Evolutionary conservation across 2,329 filamentous ascomycete genomes (phyloP).

Genomic region (Leptographium wingfieldii): DNA sequence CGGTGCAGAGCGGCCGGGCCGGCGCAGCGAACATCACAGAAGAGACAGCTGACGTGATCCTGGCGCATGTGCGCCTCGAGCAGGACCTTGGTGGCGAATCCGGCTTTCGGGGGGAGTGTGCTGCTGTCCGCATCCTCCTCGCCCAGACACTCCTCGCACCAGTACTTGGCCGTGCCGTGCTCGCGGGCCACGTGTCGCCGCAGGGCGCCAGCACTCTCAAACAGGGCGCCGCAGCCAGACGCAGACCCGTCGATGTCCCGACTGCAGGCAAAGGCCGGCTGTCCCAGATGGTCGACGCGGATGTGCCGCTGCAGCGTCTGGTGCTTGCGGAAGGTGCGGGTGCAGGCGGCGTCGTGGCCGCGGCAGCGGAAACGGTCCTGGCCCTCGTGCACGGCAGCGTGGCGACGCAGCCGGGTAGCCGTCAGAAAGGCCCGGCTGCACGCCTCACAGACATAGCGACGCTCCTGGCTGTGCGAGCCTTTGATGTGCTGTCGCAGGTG

Average conservation of each 20-base stretch:
- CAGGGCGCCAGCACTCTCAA: conserved; percentile 60
- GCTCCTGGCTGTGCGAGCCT: conserved; percentile 61
- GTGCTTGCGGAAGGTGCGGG: conserved; percentile 73
- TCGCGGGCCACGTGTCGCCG: conserved; percentile 57
- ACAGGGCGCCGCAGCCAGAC: conserved; percentile 48
- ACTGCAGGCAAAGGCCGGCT: conserved; percentile 59
- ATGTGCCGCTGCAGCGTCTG: conserved; percentile 77
- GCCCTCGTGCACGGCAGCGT: conserved; percentile 66
- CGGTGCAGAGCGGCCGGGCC: conserved; percentile 56
- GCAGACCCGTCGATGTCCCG: conserved; percentile 21
- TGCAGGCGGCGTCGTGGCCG: conserved; percentile 54
- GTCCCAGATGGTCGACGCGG: conserved; percentile 57
- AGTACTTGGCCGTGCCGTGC: conserved; percentile 60
- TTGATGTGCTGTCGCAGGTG: conserved; percentile 80
- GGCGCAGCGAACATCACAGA: conserved; percentile 58
- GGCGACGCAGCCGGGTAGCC: conserved; percentile 61
- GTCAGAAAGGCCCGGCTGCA: conserved; percentile 78
- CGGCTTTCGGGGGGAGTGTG: conserved; percentile 23
- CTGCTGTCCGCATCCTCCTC: conserved; percentile 23
- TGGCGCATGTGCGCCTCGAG: conserved; percentile 62
- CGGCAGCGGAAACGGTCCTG: conserved; percentile 64
- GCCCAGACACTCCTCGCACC: conserved; percentile 61
- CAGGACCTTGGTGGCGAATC: conserved; percentile 60
- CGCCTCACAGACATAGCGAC: conserved; percentile 58
- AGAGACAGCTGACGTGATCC: conserved; percentile 62